Evolutionary conservation across 2,329 filamentous ascomycete genomes (phyloP).

Genomic region (Fusarium lyarnte): DNA sequence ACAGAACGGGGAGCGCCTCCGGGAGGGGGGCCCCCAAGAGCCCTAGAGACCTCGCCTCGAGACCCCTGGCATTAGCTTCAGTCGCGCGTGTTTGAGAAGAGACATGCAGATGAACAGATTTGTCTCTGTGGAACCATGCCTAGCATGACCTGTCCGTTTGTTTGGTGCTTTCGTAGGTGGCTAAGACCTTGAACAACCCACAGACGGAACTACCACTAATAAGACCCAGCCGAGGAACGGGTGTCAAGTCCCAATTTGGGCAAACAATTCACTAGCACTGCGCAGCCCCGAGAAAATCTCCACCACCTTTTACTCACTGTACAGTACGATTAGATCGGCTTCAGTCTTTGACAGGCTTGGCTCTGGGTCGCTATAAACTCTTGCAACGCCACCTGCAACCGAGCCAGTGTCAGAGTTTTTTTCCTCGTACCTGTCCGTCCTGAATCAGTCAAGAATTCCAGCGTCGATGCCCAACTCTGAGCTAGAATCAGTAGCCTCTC

Average conservation of each 20-base stretch:
- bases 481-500: neutral
- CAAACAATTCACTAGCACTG: neutral
- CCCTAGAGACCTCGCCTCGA: neutral
- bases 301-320: neutral
- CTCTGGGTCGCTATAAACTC: neutral
- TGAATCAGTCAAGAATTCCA: neutral
- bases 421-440: neutral
- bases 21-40: neutral
- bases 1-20: conserved; percentile 6
- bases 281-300: conserved; percentile 6
- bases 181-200: neutral
- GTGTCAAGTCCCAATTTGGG: conserved; percentile 7
- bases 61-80: conserved; percentile 4
- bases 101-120: neutral
- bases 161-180: neutral
- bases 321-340: neutral
- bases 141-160: neutral
- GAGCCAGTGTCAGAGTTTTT: neutral
- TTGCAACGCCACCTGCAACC: conserved; percentile 3
- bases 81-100: neutral
- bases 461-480: neutral
- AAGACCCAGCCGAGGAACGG: conserved; percentile 11
- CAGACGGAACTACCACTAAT: neutral
- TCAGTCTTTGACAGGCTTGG: neutral
- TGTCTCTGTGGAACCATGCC: conserved; percentile 1